These are phyloP conservation scores for Trichoderma sp. DNA, from an alignment of 2,329 filamentous ascomycete genomes.

Conservation along the genomic window DNA sequence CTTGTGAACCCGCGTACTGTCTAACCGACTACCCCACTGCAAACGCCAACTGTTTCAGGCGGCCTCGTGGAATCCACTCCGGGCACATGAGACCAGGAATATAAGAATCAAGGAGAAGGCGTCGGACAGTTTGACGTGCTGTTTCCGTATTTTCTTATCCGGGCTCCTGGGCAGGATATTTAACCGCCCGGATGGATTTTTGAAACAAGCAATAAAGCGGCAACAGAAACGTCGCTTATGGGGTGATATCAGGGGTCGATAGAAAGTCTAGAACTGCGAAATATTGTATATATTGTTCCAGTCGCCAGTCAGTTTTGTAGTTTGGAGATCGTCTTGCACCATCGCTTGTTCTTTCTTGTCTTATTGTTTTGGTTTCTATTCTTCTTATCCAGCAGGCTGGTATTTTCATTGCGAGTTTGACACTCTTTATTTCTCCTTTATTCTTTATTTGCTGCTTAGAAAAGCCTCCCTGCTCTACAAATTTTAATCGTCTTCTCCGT, in stretches of 20 bases:
- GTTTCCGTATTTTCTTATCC: not conserved
- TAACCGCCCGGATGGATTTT: not conserved
- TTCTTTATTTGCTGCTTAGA: not conserved
- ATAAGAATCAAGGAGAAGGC: not conserved
- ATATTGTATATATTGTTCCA: not conserved
- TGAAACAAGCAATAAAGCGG: not conserved
- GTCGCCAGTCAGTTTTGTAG: not conserved
- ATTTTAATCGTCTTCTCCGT: not conserved
- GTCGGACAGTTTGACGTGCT: not conserved
- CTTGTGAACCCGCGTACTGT: not conserved
- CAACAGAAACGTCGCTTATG: not conserved
- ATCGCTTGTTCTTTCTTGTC: not conserved
- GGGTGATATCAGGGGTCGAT: not conserved
- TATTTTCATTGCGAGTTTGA: conserved; percentile 9
- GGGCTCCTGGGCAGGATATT: not conserved
- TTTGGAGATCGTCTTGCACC: not conserved
- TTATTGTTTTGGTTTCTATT: not conserved
- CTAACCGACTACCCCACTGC: not conserved
- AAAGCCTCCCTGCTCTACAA: not conserved
- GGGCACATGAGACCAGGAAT: not conserved
- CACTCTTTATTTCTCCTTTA: not conserved
- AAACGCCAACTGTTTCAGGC: conserved; percentile 8
- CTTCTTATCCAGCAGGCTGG: conserved; percentile 12
- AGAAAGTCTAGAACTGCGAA: not conserved
- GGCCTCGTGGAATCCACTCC: not conserved